Evolutionary conservation across 169 alveolate genomes (phyloP).

Genomic region (Miamiensis avidus): DNA sequence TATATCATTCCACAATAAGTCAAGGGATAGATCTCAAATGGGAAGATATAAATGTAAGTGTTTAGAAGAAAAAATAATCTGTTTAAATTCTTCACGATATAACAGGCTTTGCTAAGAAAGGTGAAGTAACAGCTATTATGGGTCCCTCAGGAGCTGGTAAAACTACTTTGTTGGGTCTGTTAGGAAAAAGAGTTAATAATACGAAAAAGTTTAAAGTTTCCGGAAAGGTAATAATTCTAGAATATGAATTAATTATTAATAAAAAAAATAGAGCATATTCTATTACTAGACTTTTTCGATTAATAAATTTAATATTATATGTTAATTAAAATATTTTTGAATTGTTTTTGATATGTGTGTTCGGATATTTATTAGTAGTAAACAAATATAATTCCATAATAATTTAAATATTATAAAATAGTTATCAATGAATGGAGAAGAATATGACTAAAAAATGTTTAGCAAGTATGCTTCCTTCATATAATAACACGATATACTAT

Average conservation of each 20-base stretch:
- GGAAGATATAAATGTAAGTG: too few species aligned
- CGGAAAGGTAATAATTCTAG: slow-evolving; percentile 24
- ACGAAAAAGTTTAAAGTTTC: neutral
- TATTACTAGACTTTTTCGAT: neutral
- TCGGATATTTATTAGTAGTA: neutral
- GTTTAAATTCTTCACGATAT: slow-evolving; percentile 43
- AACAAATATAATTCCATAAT: too few species aligned
- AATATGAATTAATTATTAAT: neutral
- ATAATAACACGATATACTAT: slow-evolving; percentile 1
- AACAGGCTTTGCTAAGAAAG: slow-evolving; percentile 47
- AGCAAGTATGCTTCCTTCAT: slow-evolving; percentile 4
- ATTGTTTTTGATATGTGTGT: too few species aligned
- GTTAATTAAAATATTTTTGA: neutral
- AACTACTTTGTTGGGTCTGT: slow-evolving; percentile 53
- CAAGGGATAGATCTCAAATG: too few species aligned
- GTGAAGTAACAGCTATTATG: slow-evolving; percentile 63
- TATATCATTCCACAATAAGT: too few species aligned
- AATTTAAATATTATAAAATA: too few species aligned
- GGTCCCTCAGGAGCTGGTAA: slow-evolving; percentile 75
- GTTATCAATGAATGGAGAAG: neutral
- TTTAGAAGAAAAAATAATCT: too few species aligned
- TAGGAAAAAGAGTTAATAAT: slow-evolving; percentile 40
- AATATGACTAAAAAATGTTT: too few species aligned
- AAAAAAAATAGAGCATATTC: neutral
- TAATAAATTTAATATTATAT: too few species aligned